Percentiles rank a stretch among this genome's conserved stretches.
phyloP scores from a whole-genome alignment of 495 filamentous ascomycete species.

The Talaromyces nanjingensis region DNA sequence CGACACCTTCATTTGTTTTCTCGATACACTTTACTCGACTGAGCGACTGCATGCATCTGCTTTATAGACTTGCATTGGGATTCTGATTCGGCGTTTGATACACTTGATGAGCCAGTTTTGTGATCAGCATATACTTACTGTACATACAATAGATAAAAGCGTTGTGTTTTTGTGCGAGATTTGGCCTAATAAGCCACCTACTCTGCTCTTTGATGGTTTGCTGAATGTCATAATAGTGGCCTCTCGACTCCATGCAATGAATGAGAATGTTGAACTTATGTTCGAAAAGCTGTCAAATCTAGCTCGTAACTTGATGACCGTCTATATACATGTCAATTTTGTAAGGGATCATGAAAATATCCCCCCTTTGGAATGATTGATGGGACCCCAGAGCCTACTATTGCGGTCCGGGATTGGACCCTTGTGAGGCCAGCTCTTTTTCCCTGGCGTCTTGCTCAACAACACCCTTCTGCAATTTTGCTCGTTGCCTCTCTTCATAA shows the following conservation, averaged over 20 bases:
- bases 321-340: background rate
- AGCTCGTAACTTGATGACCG: background rate
- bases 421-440: constrained; percentile 20
- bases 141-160: constrained; percentile 5
- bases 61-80: constrained; percentile 2
- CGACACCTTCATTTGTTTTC: background rate
- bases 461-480: constrained; percentile 76
- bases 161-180: constrained; percentile 2
- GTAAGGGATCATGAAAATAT: background rate
- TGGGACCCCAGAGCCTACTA: background rate
- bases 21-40: constrained; percentile 15
- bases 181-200: background rate
- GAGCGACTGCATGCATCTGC: constrained; percentile 30
- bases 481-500: constrained; percentile 85
- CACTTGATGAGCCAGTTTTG: background rate
- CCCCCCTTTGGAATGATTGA: background rate
- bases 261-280: background rate
- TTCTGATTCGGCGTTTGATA: background rate
- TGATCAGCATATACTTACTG: constrained; percentile 4
- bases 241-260: background rate
- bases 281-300: background rate
- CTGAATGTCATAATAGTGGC: background rate
- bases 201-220: background rate
- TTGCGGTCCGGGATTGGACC: background rate
- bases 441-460: constrained; percentile 51